Conservation (phyloP, 106 monocot genomes). For the Allium sativum region DNA sequence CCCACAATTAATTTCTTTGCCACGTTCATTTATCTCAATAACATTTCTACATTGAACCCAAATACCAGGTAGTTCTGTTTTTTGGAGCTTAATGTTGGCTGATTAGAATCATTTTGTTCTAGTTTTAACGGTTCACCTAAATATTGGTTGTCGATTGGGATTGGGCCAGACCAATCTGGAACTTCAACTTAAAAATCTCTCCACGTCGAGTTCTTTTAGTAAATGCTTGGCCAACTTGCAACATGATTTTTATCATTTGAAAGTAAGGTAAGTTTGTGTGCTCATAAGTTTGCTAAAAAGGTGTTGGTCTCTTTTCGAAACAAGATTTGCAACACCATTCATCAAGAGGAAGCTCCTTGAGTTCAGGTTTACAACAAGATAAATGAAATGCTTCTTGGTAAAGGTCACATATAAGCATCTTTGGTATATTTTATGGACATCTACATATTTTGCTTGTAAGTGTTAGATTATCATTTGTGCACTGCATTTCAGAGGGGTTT, state of each 20-base stretch:
- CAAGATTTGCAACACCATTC: constrained; percentile 78
- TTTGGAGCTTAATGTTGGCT: constrained; percentile 15
- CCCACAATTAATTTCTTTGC: constrained; percentile 39
- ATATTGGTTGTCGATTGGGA: constrained; percentile 19
- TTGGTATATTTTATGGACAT: constrained; percentile 14
- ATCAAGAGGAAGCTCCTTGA: constrained; percentile 29
- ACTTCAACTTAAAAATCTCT: constrained; percentile 62
- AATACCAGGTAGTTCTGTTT: constrained; percentile 22
- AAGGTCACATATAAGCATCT: constrained; percentile 79
- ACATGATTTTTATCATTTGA: constrained; percentile 50
- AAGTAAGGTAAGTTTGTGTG: constrained; percentile 11
- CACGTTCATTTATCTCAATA: constrained; percentile 10
- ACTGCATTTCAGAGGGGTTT: constrained; percentile 7
- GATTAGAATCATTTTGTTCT: constrained; percentile 26
- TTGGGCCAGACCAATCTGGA: constrained; percentile 43
- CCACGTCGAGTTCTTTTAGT: constrained; percentile 50
- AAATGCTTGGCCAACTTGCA: constrained; percentile 33
- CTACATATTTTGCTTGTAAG: constrained; percentile 53
- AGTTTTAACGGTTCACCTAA: constrained; percentile 25
- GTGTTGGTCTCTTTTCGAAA: constrained; percentile 42
- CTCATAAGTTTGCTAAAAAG: constrained; percentile 7
- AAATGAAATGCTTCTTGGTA: constrained; percentile 85
- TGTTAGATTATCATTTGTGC: constrained; percentile 4
- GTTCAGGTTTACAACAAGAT: constrained; percentile 46
- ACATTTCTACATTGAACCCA: constrained; percentile 47